Evolutionary conservation across 768 basidiomycete genomes (phyloP), one percentile per base, ranked within the genome.

Genomic region (Tylopilus sp.): DNA sequence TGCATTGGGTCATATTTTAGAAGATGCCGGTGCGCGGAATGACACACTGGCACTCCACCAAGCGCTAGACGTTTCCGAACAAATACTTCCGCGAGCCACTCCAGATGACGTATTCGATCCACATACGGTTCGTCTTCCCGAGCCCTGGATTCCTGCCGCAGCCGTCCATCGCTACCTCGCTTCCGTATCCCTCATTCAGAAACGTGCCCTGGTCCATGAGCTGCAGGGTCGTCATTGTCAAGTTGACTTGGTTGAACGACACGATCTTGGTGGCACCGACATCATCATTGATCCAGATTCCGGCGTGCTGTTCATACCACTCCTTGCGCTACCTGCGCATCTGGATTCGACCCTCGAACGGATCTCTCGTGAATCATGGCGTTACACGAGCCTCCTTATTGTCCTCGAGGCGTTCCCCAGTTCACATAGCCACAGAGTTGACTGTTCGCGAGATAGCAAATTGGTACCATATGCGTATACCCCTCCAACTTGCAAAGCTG

Each of bases 341-440:
- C 71, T 78, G 40, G 75, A 79, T 7, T 59, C 67, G 6, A 69
- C 84, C 13, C 58, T 76, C 12, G 63, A 70, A 12, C 65, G 60
- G 5, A 69, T 92, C 26, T 70, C 75, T 8, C 56, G 68, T 20
- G 73, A 80, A 50, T 87, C 89, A n/a, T 87, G 85, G 85, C 70
- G 73, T 21, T 91, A 78, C 62, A 58, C 63, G 9, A 67, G 69
- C 23, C 48, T 91, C 3, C 71, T 85, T 2, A 60, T 91, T 33
- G 51, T 91, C 12, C 79, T 91, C 47, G 86, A 87, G 58, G 85
- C 79, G 4, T 88, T 83, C 55, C 80, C 83, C 5, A 73, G 74
- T 15, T 70, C 74, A 4, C 49, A 73, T 75, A 63, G 25, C 71
- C 70, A 55, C 66, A 61, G 56, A 40, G 44, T 22, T 17, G 51